Conservation (phyloP, 176 grass and related monocot species). For the Dactylis glomerata region DNA sequence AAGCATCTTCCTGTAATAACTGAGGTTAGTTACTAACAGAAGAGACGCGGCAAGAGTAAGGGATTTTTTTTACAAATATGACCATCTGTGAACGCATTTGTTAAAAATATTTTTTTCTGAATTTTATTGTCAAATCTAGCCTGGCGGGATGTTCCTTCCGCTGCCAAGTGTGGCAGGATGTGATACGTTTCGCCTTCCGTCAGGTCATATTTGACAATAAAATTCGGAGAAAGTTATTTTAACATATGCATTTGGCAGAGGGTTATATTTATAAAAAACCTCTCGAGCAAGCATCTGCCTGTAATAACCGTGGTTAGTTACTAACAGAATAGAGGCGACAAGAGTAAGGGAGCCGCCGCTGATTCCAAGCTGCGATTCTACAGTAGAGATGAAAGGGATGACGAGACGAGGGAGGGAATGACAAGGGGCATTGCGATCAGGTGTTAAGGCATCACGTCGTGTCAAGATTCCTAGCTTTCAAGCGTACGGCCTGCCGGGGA, state of each 20-base stretch:
- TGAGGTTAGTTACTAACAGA: background rate
- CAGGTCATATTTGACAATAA: too few species aligned
- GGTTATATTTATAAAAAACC: too few species aligned
- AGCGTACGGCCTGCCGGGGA: background rate
- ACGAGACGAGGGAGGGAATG: background rate
- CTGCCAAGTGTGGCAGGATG: too few species aligned
- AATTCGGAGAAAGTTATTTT: too few species aligned
- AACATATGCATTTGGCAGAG: too few species aligned
- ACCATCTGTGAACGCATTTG: too few species aligned
- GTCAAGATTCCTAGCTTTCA: background rate
- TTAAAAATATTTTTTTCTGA: too few species aligned
- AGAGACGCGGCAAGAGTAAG: background rate
- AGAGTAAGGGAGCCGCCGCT: background rate
- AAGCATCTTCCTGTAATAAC: background rate
- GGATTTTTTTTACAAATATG: too few species aligned
- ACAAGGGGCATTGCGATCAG: background rate
- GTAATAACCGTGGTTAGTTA: background rate
- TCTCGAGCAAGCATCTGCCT: background rate
- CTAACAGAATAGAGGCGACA: background rate
- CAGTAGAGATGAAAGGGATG: background rate
- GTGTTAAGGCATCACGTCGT: constrained; percentile 6
- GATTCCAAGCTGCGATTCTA: too few species aligned
- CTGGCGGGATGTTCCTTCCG: too few species aligned
- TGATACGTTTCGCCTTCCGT: too few species aligned
- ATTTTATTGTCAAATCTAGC: too few species aligned